Base-by-base conservation (phyloP, 2,329 filamentous ascomycete species). In the Epichloe coenophiala region DNA sequence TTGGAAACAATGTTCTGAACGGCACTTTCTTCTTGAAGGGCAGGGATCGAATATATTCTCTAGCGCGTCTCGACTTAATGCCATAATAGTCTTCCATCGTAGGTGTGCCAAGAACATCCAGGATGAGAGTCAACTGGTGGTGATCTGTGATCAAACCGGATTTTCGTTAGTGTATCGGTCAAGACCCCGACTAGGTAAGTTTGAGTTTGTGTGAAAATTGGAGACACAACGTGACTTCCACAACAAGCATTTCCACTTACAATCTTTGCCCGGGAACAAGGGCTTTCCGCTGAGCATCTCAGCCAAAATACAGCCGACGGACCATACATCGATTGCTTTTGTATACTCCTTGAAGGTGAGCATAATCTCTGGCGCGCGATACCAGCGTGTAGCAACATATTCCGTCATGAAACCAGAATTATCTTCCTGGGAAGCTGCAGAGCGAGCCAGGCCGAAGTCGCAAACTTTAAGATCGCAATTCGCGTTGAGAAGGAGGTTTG, bases 341-440 rank as follows among this genome's bases (percentile, higher is more conserved):
- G 93, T 98, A 73, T 98, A 98, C 71, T 98, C 93, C 74, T 98
- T 97, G 77, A 97, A 98, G 12, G 93, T 98, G 73, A 98, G 84
- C 93, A 98, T 98, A 68, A 98, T 98, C 68, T 98, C 93, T 3
- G 93, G 93, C 5, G 93, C 93, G 69, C 93, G 89, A 71, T 98
- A 98, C 93, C 93, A 98, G 63, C 93, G 84, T 45, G 93, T 98
- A 48, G 93, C 93, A 51, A 98, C 93, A 67, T 98, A 98, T 94
- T 98, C 93, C 15, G 93, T 98, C 93, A 98, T 98, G 80, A 98
- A 98, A 21, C 93, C 93, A n/a, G 91, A 96, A 72, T 98, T 98
- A 69, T 98, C 93, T 65, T 98, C 93, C 59, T 94, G 94, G 9
- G 91, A 96, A 8, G 93, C 93, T 12, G 93, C 93, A 9, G 91